Evolutionary conservation across 2,329 filamentous ascomycete species (phyloP).

Genomic region (Fusarium abutilonis): DNA sequence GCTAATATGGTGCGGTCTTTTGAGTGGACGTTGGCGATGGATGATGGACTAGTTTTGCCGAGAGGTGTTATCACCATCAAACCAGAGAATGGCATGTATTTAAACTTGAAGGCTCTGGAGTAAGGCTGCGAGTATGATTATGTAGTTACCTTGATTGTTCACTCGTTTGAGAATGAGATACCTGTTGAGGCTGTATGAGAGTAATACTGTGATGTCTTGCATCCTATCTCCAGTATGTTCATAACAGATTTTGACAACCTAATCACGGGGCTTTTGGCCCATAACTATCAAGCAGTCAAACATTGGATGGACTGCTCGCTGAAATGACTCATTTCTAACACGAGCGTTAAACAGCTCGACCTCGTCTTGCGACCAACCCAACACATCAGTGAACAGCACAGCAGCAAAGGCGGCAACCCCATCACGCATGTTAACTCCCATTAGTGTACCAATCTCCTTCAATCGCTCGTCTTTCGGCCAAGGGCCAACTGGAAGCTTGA

Average conservation of each 20-base stretch:
- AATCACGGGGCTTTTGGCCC: conserved; percentile 42
- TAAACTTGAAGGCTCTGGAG: conserved; percentile 51
- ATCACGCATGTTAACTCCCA: conserved; percentile 51
- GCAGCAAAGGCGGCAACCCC: conserved; percentile 54
- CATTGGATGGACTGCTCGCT: conserved; percentile 45
- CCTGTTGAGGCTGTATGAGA: no score
- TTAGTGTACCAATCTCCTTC: conserved; percentile 48
- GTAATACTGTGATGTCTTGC: no score
- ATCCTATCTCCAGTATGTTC: no score
- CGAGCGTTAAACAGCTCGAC: conserved; percentile 53
- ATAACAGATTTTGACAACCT: neutral
- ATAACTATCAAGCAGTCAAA: conserved; percentile 47
- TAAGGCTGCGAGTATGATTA: no score
- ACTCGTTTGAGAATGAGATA: no score
- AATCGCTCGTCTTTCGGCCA: conserved; percentile 51
- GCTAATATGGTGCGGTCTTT: conserved; percentile 74
- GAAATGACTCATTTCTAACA: conserved; percentile 39
- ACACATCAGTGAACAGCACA: conserved; percentile 51
- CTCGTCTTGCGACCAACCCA: conserved; percentile 54
- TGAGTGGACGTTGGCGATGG: conserved; percentile 64
- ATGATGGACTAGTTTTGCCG: conserved; percentile 67
- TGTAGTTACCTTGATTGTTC: no score
- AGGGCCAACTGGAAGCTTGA: conserved; percentile 50
- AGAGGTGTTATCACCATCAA: conserved; percentile 72
- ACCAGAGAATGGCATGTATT: conserved; percentile 71